These are phyloP conservation scores for Azolla pinnata DNA, from an alignment of 75 land plant genomes.

Conservation along the genomic window DNA sequence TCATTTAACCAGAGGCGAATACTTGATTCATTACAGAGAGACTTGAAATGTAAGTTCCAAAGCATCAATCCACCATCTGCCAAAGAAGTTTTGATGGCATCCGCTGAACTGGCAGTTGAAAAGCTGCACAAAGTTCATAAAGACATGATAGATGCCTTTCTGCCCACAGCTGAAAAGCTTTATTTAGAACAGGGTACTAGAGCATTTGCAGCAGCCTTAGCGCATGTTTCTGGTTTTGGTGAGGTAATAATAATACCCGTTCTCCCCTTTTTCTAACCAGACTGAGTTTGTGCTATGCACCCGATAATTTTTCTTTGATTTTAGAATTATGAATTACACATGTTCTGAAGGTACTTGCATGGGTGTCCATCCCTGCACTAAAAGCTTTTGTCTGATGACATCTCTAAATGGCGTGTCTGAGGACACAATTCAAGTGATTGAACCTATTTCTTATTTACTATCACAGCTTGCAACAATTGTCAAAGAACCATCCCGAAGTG, in stretches of 20 bases:
- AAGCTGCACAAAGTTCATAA: constrained; percentile 67
- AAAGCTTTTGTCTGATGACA: no score
- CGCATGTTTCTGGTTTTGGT: constrained; percentile 83
- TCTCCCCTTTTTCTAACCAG: constrained; percentile 76
- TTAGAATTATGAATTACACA: no score
- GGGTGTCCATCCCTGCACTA: no score
- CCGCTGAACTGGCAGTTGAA: constrained; percentile 63
- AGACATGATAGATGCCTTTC: constrained; percentile 51
- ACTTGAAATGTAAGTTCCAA: constrained; percentile 80
- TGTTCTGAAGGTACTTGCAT: no score
- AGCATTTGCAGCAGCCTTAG: constrained; percentile 88
- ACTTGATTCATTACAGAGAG: constrained; percentile 63
- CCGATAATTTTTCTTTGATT: no score
- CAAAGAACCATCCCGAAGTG: no score
- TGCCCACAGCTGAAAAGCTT: constrained; percentile 57
- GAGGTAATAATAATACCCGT: constrained; percentile 68
- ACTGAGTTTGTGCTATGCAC: constrained; percentile 61
- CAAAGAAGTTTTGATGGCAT: constrained; percentile 62
- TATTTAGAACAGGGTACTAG: constrained; percentile 46
- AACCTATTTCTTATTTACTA: no score
- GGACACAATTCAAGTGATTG: no score
- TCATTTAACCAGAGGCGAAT: constrained; percentile 62
- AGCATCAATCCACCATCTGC: constrained; percentile 49
- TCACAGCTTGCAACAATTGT: no score
- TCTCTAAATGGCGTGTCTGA: no score